phyloP scores from a whole-genome alignment of 2,329 filamentous ascomycete genomes.

The Trichoderma harzianum region DNA sequence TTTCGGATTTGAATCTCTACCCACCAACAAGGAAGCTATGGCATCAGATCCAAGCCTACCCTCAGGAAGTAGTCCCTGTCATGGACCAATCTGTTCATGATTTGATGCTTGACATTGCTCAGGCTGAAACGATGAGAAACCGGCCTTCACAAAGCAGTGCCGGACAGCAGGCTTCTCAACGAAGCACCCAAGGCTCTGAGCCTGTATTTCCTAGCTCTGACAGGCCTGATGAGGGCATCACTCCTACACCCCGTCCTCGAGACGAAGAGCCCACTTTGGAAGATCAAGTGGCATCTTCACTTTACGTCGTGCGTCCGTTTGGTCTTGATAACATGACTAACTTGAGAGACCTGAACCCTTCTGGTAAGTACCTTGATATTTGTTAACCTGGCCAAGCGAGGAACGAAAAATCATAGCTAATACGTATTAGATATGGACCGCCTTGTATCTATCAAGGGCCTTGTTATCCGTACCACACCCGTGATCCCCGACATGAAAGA shows the following conservation, averaged over 20 bases:
- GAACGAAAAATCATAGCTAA: background rate
- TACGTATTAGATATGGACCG: slow-evolving; percentile 77
- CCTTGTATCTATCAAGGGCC: slow-evolving; percentile 87
- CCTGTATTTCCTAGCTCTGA: slow-evolving; percentile 80
- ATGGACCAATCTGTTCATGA: slow-evolving; percentile 97
- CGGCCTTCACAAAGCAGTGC: slow-evolving; percentile 59
- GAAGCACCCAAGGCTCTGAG: slow-evolving; percentile 63
- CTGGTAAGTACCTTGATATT: slow-evolving; percentile 60
- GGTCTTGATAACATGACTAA: slow-evolving; percentile 85
- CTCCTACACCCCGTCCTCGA: slow-evolving; percentile 37
- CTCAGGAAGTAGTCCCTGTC: slow-evolving; percentile 90
- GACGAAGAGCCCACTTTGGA: slow-evolving; percentile 62
- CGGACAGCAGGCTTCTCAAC: slow-evolving; percentile 43
- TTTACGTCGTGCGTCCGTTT: slow-evolving; percentile 85
- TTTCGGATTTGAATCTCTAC: slow-evolving; percentile 86
- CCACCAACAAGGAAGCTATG: slow-evolving; percentile 90
- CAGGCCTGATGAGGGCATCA: slow-evolving; percentile 45
- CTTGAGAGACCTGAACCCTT: slow-evolving; percentile 88
- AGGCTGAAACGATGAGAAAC: slow-evolving; percentile 70
- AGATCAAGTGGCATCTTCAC: slow-evolving; percentile 72
- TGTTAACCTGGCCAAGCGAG: background rate
- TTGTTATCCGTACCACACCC: slow-evolving; percentile 92
- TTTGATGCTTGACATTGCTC: slow-evolving; percentile 84
- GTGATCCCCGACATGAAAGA: slow-evolving; percentile 99
- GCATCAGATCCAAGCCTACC: slow-evolving; percentile 92